phyloP scores from a whole-genome alignment of 2,329 filamentous ascomycete genomes.

The Fusarium sp. region DNA sequence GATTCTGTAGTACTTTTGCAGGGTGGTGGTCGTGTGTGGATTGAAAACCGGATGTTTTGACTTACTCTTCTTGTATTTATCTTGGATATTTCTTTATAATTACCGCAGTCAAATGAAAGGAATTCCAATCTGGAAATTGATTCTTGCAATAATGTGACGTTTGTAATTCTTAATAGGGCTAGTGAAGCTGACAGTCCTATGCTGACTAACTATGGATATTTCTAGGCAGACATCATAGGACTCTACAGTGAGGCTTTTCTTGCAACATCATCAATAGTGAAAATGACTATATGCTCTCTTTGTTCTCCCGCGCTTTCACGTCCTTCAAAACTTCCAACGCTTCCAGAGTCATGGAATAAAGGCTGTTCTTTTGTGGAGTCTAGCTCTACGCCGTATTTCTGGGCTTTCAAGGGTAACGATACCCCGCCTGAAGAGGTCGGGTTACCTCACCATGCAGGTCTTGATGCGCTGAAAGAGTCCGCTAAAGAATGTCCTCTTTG shows the following conservation, averaged over 20 bases:
- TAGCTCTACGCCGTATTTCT: background rate
- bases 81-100: conserved; percentile 16
- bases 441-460: background rate
- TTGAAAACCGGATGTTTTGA: background rate
- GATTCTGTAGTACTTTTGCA: background rate
- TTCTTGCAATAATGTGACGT: background rate
- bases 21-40: background rate
- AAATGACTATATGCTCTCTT: background rate
- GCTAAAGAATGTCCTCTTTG: background rate
- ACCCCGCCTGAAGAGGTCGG: background rate
- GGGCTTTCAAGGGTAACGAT: background rate
- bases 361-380: background rate
- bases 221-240: background rate
- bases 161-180: background rate
- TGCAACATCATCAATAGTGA: background rate
- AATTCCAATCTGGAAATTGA: background rate
- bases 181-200: background rate
- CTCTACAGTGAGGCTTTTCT: background rate
- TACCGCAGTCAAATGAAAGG: conserved; percentile 2
- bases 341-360: background rate
- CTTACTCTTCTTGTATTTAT: conserved; percentile 14
- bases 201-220: background rate
- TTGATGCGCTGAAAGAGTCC: background rate
- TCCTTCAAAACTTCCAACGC: background rate
- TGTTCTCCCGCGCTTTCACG: background rate